A percentile compares a stretch with the other conserved stretches of the same genome.
phyloP scores from a whole-genome alignment of 495 filamentous ascomycete genomes.

The Aspergillus leporis region DNA sequence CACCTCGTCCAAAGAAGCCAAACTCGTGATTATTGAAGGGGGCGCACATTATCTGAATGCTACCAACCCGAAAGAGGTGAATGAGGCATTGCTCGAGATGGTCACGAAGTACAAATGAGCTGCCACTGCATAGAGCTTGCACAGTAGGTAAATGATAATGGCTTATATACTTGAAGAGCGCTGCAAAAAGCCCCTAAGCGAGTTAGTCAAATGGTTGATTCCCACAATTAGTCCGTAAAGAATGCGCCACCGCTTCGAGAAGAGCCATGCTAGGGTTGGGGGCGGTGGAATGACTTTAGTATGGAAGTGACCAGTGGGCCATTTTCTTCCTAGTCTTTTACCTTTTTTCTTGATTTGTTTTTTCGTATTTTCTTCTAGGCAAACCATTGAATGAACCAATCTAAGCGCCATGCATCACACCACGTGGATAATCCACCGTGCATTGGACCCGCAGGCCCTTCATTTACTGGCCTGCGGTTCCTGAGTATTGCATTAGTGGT shows the following conservation, averaged over 20 bases:
- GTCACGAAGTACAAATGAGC: conserved; percentile 26
- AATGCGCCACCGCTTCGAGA: too few species aligned
- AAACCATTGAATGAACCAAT: background rate
- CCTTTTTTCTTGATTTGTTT: too few species aligned
- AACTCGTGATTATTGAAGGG: conserved; percentile 50
- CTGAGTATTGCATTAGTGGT: background rate
- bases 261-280: too few species aligned
- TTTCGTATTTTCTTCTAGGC: background rate
- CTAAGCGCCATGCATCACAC: background rate
- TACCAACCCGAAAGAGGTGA: conserved; percentile 56
- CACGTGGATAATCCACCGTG: background rate
- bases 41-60: conserved; percentile 62
- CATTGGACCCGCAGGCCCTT: background rate
- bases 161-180: background rate
- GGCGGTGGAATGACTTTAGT: too few species aligned
- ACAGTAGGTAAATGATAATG: background rate
- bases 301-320: background rate
- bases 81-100: conserved; percentile 52
- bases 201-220: too few species aligned
- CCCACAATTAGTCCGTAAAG: too few species aligned
- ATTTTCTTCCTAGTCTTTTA: too few species aligned
- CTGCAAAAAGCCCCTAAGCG: background rate
- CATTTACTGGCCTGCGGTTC: background rate
- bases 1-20: conserved; percentile 50
- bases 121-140: conserved; percentile 1